phyloP scores from a whole-genome alignment of 768 basidiomycete genomes.

The Tricholoma furcatifolium region DNA sequence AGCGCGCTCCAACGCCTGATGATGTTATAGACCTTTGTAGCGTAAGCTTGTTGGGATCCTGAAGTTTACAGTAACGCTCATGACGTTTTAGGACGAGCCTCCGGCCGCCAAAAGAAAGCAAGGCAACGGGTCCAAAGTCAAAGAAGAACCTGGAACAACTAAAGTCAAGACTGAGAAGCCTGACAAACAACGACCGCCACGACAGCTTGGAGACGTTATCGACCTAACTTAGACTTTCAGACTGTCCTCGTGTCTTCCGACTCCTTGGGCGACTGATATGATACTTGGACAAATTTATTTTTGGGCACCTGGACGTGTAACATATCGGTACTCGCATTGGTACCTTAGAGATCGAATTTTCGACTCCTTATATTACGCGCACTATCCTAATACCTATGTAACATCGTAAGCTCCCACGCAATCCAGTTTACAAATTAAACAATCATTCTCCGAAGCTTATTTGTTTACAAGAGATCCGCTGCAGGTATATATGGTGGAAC shows the following conservation, averaged over 20 bases:
- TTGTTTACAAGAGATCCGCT: no score
- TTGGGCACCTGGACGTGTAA: background rate
- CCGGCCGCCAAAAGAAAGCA: background rate
- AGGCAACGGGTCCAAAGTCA: background rate
- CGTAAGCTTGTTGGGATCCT: background rate
- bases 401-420: no score
- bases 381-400: no score
- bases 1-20: background rate
- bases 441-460: no score
- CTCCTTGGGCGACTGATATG: background rate
- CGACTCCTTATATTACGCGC: no score
- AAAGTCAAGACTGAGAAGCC: background rate
- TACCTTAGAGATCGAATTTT: no score
- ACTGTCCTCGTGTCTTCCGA: background rate
- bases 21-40: slow-evolving; percentile 1
- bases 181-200: background rate
- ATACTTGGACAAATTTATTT: background rate
- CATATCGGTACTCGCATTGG: no score
- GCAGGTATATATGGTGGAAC: slow-evolving; percentile 2
- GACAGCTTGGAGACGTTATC: background rate
- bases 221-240: slow-evolving; percentile 4
- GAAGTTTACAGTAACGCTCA: background rate
- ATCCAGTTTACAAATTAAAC: no score
- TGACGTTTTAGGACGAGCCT: background rate
- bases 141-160: background rate